Conservation (phyloP, 177 flowering plant genomes). For the Vitis hybrid region DNA sequence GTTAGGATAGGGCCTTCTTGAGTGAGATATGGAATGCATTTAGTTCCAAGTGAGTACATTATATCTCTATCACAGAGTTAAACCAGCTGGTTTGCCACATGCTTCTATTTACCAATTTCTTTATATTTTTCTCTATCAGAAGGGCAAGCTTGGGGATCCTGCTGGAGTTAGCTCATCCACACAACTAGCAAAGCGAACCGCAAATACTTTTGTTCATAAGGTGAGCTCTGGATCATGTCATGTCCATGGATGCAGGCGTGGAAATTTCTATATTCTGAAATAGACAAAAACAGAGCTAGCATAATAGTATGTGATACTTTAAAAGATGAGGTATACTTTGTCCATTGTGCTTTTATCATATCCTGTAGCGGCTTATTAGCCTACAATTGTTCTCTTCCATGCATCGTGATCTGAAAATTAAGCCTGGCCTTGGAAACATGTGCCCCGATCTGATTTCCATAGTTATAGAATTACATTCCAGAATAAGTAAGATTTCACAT, state of each 20-base stretch:
- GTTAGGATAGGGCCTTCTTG: too few relatives aligned
- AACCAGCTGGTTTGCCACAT: not conserved
- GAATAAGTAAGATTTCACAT: too few relatives aligned
- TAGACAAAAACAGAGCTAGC: not conserved
- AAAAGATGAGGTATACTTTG: too few relatives aligned
- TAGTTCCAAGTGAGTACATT: not conserved
- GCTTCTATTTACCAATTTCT: not conserved
- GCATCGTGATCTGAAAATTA: too few relatives aligned
- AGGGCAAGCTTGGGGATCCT: constrained; percentile 21
- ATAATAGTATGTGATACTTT: too few relatives aligned
- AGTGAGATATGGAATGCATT: not conserved
- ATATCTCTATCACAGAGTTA: not conserved
- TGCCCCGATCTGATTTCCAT: too few relatives aligned
- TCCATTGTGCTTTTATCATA: too few relatives aligned
- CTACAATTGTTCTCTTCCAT: too few relatives aligned
- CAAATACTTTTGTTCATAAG: constrained; percentile 48
- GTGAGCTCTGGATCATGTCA: constrained; percentile 25
- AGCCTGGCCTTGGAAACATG: too few relatives aligned
- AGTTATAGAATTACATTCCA: too few relatives aligned
- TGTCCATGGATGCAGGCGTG: not conserved
- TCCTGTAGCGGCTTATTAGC: too few relatives aligned
- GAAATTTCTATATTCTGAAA: not conserved
- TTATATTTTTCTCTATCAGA: constrained; percentile 24
- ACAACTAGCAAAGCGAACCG: constrained; percentile 26
- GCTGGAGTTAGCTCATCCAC: constrained; percentile 12